phyloP scores from a whole-genome alignment of 306 rosid species.

The Prunus mume region DNA sequence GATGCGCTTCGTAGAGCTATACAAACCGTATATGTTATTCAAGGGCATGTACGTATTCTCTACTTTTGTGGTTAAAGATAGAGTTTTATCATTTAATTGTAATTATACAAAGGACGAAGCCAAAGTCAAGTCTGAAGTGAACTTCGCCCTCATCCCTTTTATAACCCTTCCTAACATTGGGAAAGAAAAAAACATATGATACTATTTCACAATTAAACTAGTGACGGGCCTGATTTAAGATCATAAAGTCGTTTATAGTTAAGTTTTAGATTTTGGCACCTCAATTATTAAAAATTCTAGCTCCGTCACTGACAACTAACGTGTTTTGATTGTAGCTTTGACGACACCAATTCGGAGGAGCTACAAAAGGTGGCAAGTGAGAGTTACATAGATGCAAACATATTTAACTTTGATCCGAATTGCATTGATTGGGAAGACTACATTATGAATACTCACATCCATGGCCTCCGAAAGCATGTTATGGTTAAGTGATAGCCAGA shows the following conservation, averaged over 20 bases:
- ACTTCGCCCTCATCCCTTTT: too few relatives aligned
- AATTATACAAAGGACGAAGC: too few relatives aligned
- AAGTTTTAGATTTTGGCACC: too few relatives aligned
- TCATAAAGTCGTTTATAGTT: too few relatives aligned
- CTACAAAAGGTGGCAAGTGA: neutral
- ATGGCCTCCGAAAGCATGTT: conserved; percentile 36
- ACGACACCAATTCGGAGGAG: conserved; percentile 31
- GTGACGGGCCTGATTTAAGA: too few relatives aligned
- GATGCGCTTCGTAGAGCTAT: conserved; percentile 30
- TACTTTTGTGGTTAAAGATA: neutral
- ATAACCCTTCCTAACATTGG: too few relatives aligned
- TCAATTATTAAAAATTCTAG: too few relatives aligned
- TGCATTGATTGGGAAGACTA: conserved; percentile 45
- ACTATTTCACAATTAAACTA: too few relatives aligned
- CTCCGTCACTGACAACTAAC: too few relatives aligned
- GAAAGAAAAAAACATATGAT: too few relatives aligned
- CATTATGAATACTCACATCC: conserved; percentile 38
- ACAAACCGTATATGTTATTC: conserved; percentile 37
- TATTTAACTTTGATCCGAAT: conserved; percentile 33
- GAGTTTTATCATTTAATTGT: neutral
- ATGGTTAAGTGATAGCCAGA: conserved; percentile 1
- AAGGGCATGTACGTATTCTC: conserved; percentile 25
- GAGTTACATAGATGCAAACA: neutral
- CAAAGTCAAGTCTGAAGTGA: too few relatives aligned
- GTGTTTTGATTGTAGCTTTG: conserved; percentile 26